Percentiles rank a stretch among this genome's conserved stretches.
phyloP scores from a whole-genome alignment of 2,329 filamentous ascomycete species.

The Paraphoma chrysanthemicola region DNA sequence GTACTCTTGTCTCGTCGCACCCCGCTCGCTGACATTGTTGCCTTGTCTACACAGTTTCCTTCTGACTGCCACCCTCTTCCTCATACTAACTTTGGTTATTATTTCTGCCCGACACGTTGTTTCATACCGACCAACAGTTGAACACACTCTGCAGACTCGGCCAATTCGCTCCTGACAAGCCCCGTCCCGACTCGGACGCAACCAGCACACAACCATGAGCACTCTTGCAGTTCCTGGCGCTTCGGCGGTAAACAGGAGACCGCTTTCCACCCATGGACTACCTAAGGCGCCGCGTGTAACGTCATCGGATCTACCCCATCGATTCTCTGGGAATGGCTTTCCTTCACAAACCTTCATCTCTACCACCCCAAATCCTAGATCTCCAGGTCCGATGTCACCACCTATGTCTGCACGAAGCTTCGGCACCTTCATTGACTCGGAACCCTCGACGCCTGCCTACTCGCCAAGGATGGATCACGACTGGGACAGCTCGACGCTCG shows the following conservation, averaged over 20 bases:
- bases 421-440: conserved; percentile 46
- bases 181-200: conserved; percentile 10
- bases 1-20: conserved; percentile 21
- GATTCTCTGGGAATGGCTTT: conserved; percentile 31
- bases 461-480: conserved; percentile 36
- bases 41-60: conserved; percentile 12
- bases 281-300: conserved; percentile 38
- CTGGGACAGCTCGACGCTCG: conserved; percentile 37
- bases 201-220: conserved; percentile 15
- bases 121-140: too few relatives aligned
- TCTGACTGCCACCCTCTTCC: conserved; percentile 2
- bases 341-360: conserved; percentile 22
- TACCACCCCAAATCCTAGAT: conserved; percentile 28
- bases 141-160: too few relatives aligned
- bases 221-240: conserved; percentile 33
- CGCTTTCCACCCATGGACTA: conserved; percentile 43
- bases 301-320: conserved; percentile 38
- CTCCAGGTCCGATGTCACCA: conserved; percentile 38
- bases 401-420: conserved; percentile 46
- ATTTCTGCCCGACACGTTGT: too few relatives aligned
- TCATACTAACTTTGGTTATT: background rate
- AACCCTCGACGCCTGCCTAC: conserved; percentile 46
- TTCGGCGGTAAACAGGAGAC: conserved; percentile 24
- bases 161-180: too few relatives aligned
- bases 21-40: conserved; percentile 22